These are phyloP conservation scores for Talaromyces wortmannii DNA, from an alignment of 495 filamentous ascomycete genomes.

Conservation along the genomic window DNA sequence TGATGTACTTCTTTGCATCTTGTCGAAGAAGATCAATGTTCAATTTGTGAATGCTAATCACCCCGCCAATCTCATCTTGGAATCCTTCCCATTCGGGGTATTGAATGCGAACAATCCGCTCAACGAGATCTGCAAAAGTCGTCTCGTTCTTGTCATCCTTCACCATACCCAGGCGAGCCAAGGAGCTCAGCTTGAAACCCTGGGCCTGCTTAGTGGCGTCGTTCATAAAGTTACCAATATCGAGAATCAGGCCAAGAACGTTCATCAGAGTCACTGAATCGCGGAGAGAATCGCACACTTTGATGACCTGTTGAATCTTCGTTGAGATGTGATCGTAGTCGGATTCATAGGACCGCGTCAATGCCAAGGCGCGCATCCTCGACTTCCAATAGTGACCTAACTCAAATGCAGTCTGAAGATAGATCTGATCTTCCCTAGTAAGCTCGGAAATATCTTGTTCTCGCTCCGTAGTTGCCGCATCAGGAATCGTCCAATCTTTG, in stretches of 20 bases:
- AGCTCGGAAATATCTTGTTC: constrained; percentile 87
- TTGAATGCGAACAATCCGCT: constrained; percentile 91
- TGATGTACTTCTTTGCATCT: constrained; percentile 91
- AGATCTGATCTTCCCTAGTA: constrained; percentile 92
- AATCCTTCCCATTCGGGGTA: constrained; percentile 95
- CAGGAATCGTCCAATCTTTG: constrained; percentile 91
- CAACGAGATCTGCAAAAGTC: constrained; percentile 93
- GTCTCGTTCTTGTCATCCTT: constrained; percentile 99
- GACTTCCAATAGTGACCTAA: constrained; percentile 98
- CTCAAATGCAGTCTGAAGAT: constrained; percentile 86
- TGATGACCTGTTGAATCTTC: constrained; percentile 75
- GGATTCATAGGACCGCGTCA: constrained; percentile 78
- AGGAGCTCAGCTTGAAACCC: constrained; percentile 94
- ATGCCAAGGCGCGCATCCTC: constrained; percentile 79
- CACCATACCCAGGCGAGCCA: constrained; percentile 92
- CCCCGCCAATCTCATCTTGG: constrained; percentile 74
- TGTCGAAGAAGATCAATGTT: constrained; percentile 86
- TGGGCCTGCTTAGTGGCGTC: constrained; percentile 96
- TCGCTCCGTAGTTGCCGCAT: constrained; percentile 68
- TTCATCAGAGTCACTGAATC: constrained; percentile 92
- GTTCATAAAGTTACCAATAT: constrained; percentile 99
- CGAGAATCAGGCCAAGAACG: constrained; percentile 88
- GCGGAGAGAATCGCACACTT: constrained; percentile 79
- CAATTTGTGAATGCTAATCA: constrained; percentile 80
- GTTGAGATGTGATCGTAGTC: constrained; percentile 88